Evolutionary conservation across 1,284 basidiomycete species (phyloP).

Genomic region (Heimioporus punctisporus): DNA sequence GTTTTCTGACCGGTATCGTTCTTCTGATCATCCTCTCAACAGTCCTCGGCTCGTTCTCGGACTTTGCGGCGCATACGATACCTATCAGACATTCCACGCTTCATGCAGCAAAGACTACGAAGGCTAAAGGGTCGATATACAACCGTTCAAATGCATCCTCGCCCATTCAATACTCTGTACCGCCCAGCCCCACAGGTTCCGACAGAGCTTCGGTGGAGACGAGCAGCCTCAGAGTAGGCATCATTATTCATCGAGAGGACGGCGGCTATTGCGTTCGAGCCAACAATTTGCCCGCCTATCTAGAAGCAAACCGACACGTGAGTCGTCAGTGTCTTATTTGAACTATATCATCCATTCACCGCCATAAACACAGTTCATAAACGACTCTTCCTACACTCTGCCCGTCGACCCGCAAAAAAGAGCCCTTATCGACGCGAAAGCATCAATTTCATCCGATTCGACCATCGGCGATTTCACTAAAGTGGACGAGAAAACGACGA

Average conservation of each 20-base stretch:
- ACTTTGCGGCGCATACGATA: constrained; percentile 24
- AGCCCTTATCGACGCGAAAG: constrained; percentile 72
- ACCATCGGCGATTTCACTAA: constrained; percentile 83
- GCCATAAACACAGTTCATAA: constrained; percentile 46
- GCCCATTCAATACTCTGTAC: constrained; percentile 33
- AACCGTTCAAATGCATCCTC: constrained; percentile 14
- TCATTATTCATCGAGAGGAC: constrained; percentile 57
- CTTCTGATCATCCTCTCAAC: not conserved
- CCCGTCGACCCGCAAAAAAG: constrained; percentile 64
- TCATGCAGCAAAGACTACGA: constrained; percentile 25
- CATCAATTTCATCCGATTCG: constrained; percentile 87
- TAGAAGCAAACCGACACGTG: constrained; percentile 85
- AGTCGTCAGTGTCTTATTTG: constrained; percentile 3
- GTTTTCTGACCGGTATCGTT: not conserved
- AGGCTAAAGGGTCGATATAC: constrained; percentile 6
- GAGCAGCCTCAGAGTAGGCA: constrained; percentile 59
- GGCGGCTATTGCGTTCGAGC: constrained; percentile 73
- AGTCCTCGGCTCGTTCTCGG: constrained; percentile 25
- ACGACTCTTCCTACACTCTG: constrained; percentile 50
- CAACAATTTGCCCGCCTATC: constrained; percentile 82
- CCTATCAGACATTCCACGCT: constrained; percentile 65
- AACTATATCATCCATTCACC: constrained; percentile 3
- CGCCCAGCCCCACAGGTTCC: constrained; percentile 48
- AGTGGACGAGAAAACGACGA: constrained; percentile 81
- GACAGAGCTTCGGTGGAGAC: constrained; percentile 37